phyloP scores from a whole-genome alignment of 768 basidiomycete genomes.

The Clitopilus passeckerianus region DNA sequence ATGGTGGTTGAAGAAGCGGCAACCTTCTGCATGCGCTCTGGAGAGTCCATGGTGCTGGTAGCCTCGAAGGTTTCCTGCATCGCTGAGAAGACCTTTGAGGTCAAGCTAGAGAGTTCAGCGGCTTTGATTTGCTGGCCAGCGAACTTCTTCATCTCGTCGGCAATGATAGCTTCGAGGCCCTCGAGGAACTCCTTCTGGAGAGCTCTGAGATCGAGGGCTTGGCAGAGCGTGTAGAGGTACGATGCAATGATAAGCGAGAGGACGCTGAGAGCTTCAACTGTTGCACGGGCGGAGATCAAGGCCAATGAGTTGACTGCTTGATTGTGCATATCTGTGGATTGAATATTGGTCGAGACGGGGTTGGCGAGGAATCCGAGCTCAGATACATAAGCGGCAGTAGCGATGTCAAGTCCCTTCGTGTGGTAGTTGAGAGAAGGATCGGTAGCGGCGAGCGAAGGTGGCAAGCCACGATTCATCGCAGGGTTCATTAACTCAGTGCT shows the following conservation, averaged over 20 bases:
- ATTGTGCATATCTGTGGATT: constrained; percentile 90
- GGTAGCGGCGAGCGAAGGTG: constrained; percentile 73
- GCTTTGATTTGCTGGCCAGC: constrained; percentile 37
- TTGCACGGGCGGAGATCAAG: constrained; percentile 77
- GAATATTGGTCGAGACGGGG: constrained; percentile 80
- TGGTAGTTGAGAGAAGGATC: constrained; percentile 83
- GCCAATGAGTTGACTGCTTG: constrained; percentile 89
- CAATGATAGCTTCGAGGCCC: constrained; percentile 40
- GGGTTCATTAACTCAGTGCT: constrained; percentile 71
- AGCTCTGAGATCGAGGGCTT: constrained; percentile 84
- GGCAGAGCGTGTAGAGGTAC: constrained; percentile 70
- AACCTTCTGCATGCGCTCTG: constrained; percentile 64
- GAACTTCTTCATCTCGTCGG: constrained; percentile 40
- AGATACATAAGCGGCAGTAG: constrained; percentile 72
- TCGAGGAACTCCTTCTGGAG: constrained; percentile 61
- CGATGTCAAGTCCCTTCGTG: constrained; percentile 82
- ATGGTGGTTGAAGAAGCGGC: constrained; percentile 56
- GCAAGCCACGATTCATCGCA: constrained; percentile 75
- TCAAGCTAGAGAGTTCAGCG: constrained; percentile 24
- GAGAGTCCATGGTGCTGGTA: constrained; percentile 69
- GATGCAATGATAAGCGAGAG: constrained; percentile 69
- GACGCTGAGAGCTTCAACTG: constrained; percentile 73
- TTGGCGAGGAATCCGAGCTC: constrained; percentile 81
- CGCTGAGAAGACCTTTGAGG: constrained; percentile 30
- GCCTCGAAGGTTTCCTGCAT: constrained; percentile 54